Conservation (phyloP, 1,284 basidiomycete species). For the Vanrija pseudolonga region DNA sequence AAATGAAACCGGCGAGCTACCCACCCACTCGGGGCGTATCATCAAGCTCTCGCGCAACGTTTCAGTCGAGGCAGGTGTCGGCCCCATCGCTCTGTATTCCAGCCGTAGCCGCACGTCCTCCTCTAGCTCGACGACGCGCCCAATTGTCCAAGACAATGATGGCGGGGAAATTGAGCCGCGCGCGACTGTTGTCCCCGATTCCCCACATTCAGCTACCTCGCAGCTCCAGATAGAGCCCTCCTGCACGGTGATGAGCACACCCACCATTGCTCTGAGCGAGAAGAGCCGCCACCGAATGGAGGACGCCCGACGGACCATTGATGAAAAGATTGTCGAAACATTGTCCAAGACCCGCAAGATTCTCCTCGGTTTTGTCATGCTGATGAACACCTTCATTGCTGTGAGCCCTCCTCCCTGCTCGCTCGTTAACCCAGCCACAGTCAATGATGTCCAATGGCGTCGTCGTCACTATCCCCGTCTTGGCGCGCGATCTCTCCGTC, state of each 20-base stretch:
- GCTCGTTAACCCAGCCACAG: not conserved
- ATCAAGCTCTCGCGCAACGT: slow-evolving; percentile 1
- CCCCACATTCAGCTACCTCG: no score
- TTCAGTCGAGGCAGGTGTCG: slow-evolving; percentile 12
- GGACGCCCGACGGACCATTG: no score
- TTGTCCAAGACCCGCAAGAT: slow-evolving; percentile 9
- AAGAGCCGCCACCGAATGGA: no score
- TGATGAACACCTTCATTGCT: slow-evolving; percentile 24
- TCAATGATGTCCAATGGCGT: slow-evolving; percentile 13
- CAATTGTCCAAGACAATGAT: no score
- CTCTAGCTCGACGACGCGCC: slow-evolving; percentile 1
- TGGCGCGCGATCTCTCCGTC: slow-evolving; percentile 35
- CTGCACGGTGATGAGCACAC: no score
- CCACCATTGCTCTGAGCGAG: no score
- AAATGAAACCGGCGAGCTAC: no score
- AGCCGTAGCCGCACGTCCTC: slow-evolving; percentile 3
- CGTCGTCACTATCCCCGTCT: slow-evolving; percentile 41
- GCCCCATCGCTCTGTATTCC: slow-evolving; percentile 7
- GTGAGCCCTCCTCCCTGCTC: slow-evolving; percentile 9
- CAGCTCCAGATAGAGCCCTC: no score
- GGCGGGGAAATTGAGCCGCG: no score
- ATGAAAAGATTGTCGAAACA: no score
- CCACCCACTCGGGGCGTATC: no score
- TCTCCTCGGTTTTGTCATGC: slow-evolving; percentile 20
- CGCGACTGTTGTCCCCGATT: no score